A percentile compares a stretch with the other conserved stretches of the same genome.
Conservation (phyloP, 352 stramenopile species). For the Phytophthora ohioensis region DNA sequence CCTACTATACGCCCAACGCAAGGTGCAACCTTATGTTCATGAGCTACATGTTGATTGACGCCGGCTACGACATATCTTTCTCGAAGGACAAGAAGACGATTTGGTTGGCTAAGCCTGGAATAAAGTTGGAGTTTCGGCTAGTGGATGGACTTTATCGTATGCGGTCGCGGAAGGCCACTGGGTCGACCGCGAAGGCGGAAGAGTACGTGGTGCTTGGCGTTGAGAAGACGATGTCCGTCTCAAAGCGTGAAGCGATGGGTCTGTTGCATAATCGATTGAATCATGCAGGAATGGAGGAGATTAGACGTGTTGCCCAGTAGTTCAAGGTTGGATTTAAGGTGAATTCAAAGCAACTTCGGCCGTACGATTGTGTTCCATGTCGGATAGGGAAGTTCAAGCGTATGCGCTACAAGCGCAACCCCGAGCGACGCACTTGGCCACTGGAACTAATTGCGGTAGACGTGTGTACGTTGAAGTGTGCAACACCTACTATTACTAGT, state of each 20-base stretch:
- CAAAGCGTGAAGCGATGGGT: not conserved
- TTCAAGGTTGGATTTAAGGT: too few relatives aligned
- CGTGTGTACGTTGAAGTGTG: too few relatives aligned
- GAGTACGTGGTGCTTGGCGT: not conserved
- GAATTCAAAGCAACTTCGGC: too few relatives aligned
- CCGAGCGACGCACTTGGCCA: too few relatives aligned
- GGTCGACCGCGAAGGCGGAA: too few relatives aligned
- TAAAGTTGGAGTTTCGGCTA: slow-evolving; percentile 15
- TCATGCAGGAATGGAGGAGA: too few relatives aligned
- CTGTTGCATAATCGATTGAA: slow-evolving; percentile 16
- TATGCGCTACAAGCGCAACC: slow-evolving; percentile 1
- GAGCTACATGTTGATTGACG: not conserved
- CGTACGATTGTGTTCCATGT: slow-evolving; percentile 27
- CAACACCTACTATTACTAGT: too few relatives aligned
- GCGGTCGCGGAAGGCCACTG: slow-evolving; percentile 4
- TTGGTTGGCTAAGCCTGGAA: slow-evolving; percentile 6
- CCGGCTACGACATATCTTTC: slow-evolving; percentile 1
- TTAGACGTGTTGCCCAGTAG: too few relatives aligned
- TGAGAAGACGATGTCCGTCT: not conserved
- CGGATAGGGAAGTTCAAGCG: slow-evolving; percentile 10
- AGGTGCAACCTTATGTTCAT: slow-evolving; percentile 10
- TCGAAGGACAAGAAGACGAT: slow-evolving; percentile 15
- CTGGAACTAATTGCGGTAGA: too few relatives aligned
- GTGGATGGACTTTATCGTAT: slow-evolving; percentile 15
- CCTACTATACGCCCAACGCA: slow-evolving; percentile 10